Base-by-base conservation (phyloP, 192 early-diverging fungal genomes). In the Rhizoclosmatium sp. region DNA sequence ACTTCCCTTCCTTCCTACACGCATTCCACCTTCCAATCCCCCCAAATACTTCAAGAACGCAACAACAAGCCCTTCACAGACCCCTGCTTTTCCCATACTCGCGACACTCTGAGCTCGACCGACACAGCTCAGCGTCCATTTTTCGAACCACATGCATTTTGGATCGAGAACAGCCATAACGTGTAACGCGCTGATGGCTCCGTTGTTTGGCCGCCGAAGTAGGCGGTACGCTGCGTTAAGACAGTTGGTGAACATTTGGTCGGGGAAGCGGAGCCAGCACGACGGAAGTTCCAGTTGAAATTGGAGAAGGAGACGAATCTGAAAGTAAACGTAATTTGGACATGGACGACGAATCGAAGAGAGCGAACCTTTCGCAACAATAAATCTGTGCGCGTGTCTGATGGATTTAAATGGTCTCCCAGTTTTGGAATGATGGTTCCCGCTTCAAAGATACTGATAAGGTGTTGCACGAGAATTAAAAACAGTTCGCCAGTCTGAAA, bases 291-390 rank as follows among this genome's bases (percentile, higher is more conserved):
- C 85, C 31, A 72, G 56, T 74, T 83, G 75, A 61, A 89, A 89
- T 75, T 89, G 88, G 31, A 85, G 79, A 19, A 89, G 73, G 2
- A 89, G 82, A 16, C 88, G 84, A 60, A 89, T 88, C 86, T 89
- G 45, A 40, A 19, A 47, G 21, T 46, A 14, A 45, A 45, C 56
- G 16, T 14, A 72, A 7, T 51, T 64, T 49, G 7, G n/a, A 54
- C 47, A 3, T 31, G 21, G 14, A n/a, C 5, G 23, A 14, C 7
- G 60, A 2, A 47, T 41, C n/a, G 59, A 69, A 5, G 10, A 46
- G 40, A 40, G 31, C 14, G 14, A 42, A 87, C 87, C 67, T 87
- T 87, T 64, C 72, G 76, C 4, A 87, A 62, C 5, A 83, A 44
- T 21, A 84, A 51, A 59, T 87, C 80, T 3, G 80, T 75, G 2